These are phyloP conservation scores for Scheffersomyces illinoinensis DNA, from an alignment of 1,139 yeast species.

Conservation along the genomic window DNA sequence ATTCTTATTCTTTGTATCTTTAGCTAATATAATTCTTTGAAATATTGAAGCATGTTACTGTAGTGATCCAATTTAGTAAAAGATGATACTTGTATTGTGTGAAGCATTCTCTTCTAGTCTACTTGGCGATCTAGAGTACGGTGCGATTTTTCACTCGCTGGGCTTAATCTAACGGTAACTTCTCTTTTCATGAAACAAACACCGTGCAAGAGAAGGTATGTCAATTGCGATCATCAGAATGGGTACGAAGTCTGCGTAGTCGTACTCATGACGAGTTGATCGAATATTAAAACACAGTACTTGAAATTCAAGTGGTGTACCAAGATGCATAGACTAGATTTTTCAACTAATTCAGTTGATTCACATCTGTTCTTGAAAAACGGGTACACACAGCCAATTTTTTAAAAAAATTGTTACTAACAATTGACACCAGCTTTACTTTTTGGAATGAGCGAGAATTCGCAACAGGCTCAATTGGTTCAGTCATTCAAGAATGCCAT, in stretches of 20 bases:
- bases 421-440: neutral
- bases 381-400: conserved; percentile 24
- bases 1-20: neutral
- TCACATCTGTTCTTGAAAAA: conserved; percentile 30
- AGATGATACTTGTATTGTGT: neutral
- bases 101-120: neutral
- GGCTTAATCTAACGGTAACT: neutral
- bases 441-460: neutral
- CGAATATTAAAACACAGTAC: conserved; percentile 14
- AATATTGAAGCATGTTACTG: neutral
- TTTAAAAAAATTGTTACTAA: neutral
- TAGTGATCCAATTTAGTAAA: neutral
- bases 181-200: neutral
- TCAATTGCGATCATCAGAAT: neutral
- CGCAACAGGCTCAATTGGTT: conserved; percentile 24
- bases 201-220: neutral
- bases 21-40: neutral
- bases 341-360: neutral
- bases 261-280: conserved; percentile 5
- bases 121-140: neutral
- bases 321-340: conserved; percentile 22
- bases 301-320: conserved; percentile 16
- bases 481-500: conserved; percentile 52
- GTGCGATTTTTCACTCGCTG: neutral
- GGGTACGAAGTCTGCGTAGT: neutral